A percentile compares a stretch with the other conserved stretches of the same genome.
Evolutionary conservation across 345 rosid genomes (phyloP).

Genomic region (Bruguiera parviflora): DNA sequence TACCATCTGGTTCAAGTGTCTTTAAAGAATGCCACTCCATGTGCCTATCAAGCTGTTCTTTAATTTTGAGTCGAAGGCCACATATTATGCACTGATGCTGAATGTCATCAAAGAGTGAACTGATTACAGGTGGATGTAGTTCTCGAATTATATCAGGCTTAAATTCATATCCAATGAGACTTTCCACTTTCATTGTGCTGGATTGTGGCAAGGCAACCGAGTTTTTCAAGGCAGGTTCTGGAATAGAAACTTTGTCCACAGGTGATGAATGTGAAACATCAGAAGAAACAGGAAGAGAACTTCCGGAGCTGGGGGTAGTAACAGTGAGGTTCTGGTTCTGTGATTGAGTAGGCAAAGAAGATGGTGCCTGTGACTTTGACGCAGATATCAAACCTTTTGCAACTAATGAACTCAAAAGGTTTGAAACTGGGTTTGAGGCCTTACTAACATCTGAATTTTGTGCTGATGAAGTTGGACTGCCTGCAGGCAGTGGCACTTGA

Average conservation of each 20-base stretch:
- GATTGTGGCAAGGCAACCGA: slow-evolving; percentile 30
- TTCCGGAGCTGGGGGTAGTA: slow-evolving; percentile 29
- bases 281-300: slow-evolving; percentile 40
- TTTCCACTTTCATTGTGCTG: slow-evolving; percentile 26
- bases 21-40: slow-evolving; percentile 67
- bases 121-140: slow-evolving; percentile 67
- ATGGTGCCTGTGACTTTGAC: slow-evolving; percentile 48
- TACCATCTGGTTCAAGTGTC: slow-evolving; percentile 33
- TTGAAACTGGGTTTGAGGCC: slow-evolving; percentile 61
- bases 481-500: slow-evolving; percentile 42
- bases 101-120: slow-evolving; percentile 56
- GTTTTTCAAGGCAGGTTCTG: slow-evolving; percentile 33
- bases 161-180: slow-evolving; percentile 69
- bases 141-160: slow-evolving; percentile 70
- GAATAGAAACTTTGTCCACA: slow-evolving; percentile 33
- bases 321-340: slow-evolving; percentile 37
- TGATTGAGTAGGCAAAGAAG: slow-evolving; percentile 27
- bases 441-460: slow-evolving; percentile 42
- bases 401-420: slow-evolving; percentile 84
- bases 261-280: slow-evolving; percentile 30
- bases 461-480: slow-evolving; percentile 33
- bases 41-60: slow-evolving; percentile 67
- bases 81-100: slow-evolving; percentile 74
- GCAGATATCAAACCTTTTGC: slow-evolving; percentile 89
- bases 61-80: slow-evolving; percentile 63